Base-by-base conservation (phyloP, 495 filamentous ascomycete species). In the Xylaria telfairii region DNA sequence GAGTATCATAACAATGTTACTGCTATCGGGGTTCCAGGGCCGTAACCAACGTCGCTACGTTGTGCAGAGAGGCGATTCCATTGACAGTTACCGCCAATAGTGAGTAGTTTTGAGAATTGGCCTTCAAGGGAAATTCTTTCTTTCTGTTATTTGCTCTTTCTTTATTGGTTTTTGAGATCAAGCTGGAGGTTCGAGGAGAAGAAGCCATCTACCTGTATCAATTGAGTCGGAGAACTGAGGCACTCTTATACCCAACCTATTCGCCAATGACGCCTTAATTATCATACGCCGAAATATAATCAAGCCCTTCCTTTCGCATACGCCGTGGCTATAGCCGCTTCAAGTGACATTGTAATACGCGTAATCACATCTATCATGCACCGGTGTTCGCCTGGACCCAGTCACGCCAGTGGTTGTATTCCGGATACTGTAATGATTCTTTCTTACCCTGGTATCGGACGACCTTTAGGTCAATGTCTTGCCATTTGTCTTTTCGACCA, bases 401-500 rank as follows among this genome's bases (percentile, higher is more conserved):
- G 9, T 89, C 83, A 75, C 90, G 86, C 93, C 93, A 96, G 64
- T 82, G 83, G 79, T 87, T 89, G 87, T 91, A 98, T 68, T 93
- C 91, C 17, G 77, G 81, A 77, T 92, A 98, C 61, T 75, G 85
- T 41, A 94, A 79, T 41, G 83, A 89, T 62, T 90, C 90, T 84
- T 88, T 91, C 76, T 85, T 87, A 15, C 96, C 94, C 80, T 95
- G 91, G 79, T 97, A 98, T 69, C 90, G 85, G 61, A 94, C 88
- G 1, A 93, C 88, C 64, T 87, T 87, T 74, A 97, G 85, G 44
- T 92, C 88, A 41, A 96, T 89, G 67, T 92, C 89, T 53, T 83
- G 84, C 96, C 95, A 98, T 77, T 88, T 82, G 72, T 90, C 84
- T 81, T 82, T 87, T 71, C 83, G 79, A 4, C 91, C 89, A 70